Evolutionary conservation across 2,329 filamentous ascomycete species (phyloP), one percentile per base, ranked within the genome.

Genomic region (Fusarium coicis): DNA sequence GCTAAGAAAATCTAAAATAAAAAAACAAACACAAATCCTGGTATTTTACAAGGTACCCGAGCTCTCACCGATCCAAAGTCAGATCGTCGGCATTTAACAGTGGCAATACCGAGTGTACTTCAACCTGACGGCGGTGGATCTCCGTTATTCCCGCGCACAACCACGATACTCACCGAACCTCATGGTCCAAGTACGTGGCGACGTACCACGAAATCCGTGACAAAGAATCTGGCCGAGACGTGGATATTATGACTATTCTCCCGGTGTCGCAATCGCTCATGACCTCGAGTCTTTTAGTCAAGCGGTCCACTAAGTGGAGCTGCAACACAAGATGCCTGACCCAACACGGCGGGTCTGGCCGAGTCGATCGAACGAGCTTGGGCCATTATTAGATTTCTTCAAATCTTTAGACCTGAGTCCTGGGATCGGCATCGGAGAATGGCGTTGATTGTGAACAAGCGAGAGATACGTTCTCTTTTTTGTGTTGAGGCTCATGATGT

Each of bases 311-410:
- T 15, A 11, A n/a, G 66, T 66, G 66, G 65, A 54, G 19, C 23
- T 15, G 21, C 47, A 46, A 46, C 65, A 44, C 54, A 61, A 49
- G 47, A 68, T 19, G 47, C 40, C 44, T 54, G 43, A 30, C 36
- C 64, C 58, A 44, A 58, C 37, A n/a, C 40, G 16, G 53, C 65
- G 66, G 66, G 65, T 69, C 66, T 63, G 57, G 58, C 66, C 66
- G 66, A 63, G 28, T 53, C 52, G 40, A 69, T 69, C 65, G 66
- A 26, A 64, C 66, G 64, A 69, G 65, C 58, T 58, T 69, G 64
- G 66, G 40, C 58, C 65, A 68, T 64, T 68, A 64, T 69, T 68
- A 58, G 52, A 68, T 54, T 62, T 63, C 23, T 46, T 16, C 9
- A 23, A 49, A 50, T 46, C 28, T 50, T 60, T 70, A 36, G 64